Base-by-base conservation (phyloP, 75 land plant species). In the Ceratopteris richardii region DNA sequence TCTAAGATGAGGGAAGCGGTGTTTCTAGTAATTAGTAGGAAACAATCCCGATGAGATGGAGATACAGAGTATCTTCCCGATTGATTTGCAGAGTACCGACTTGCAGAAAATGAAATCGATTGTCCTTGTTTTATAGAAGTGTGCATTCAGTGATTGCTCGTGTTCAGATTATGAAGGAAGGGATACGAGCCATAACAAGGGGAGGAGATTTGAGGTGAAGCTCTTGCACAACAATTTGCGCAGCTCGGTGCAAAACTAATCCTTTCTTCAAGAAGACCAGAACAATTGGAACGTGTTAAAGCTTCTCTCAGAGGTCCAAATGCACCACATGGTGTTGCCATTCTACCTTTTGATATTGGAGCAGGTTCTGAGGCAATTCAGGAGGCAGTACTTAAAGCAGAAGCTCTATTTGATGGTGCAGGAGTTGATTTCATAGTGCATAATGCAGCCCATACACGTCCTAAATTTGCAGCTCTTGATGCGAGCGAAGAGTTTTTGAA, bases 361-460 rank as follows among this genome's bases (percentile, higher is more conserved):
- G 70, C 85, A 19, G 79, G 87, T 43, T 76, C 69, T 16, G 63
- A 63, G 41, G 58, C 61, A 27, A 71, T 90, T 37, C 59, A 55
- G 41, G 69, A 72, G 41, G 85, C 80, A 41, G 85, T 82, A 16
- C 17, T 62, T 48, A 63, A 68, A 67, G 96, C 92, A 37, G 96
- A 84, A 44, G 76, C 85, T 2, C 71, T 72, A 18, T 87, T 90
- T 64, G 54, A 65, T 19, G 84, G 76, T 48, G 57, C 62, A 58
- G 96, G 96, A 56, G 78, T 90, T 54, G 85, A 83, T 70, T 77
- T 72, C 61, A 82, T 90, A 82, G 73, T 90, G 47, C 92, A 87
- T 27, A 90, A 90, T 84, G 92, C 91, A 58, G 87, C 96, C 1
- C 67, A 64, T 76, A 80, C 81, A 41, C 87, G 96, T 27, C 96